Conservation (phyloP, 805 yeast genomes). For the Kuraishia ogatae region DNA sequence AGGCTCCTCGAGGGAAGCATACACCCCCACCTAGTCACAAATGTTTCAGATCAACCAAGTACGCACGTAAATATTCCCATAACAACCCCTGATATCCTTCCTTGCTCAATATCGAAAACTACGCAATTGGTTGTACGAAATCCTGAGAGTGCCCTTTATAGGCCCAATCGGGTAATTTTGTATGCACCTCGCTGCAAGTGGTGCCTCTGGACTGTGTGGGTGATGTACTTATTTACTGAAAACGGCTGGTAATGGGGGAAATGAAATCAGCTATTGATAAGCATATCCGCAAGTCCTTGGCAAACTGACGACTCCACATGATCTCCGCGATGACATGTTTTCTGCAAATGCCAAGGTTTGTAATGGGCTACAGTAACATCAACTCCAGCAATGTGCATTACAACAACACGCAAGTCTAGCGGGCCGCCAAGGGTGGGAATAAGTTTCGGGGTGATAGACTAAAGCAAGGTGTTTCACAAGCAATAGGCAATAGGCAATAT, state of each 20-base stretch:
- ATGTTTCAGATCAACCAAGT: neutral
- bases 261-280: neutral
- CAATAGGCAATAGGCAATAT: no score
- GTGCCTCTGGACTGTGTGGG: neutral
- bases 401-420: no score
- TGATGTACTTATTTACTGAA: neutral
- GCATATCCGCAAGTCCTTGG: neutral
- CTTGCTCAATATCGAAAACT: neutral
- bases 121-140: neutral
- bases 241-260: neutral
- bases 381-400: no score
- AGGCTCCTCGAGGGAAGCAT: neutral
- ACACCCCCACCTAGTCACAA: neutral
- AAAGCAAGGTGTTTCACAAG: no score
- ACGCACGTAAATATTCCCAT: neutral
- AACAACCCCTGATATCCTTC: neutral
- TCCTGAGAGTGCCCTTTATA: neutral
- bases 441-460: no score
- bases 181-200: neutral
- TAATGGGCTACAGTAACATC: no score
- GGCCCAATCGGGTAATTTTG: neutral
- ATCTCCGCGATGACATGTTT: neutral
- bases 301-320: no score
- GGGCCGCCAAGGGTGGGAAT: no score
- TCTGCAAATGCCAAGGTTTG: no score